A percentile compares a stretch with the other conserved stretches of the same genome.
These are phyloP conservation scores for Knufia fluminis DNA, from an alignment of 2,329 filamentous ascomycete species.

Conservation along the genomic window DNA sequence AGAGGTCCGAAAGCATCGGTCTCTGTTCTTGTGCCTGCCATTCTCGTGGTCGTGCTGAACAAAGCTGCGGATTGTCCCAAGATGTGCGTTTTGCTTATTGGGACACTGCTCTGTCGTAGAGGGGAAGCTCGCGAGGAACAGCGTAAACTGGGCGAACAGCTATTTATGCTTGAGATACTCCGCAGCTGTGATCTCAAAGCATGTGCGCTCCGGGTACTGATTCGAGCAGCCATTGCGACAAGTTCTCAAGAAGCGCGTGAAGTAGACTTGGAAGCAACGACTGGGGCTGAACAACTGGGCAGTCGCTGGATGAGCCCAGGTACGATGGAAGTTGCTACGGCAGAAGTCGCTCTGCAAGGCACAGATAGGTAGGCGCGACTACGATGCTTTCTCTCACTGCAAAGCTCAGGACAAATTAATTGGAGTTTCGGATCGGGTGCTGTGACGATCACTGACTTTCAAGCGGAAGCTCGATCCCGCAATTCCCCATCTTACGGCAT, in stretches of 20 bases:
- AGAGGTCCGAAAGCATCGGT: slow-evolving; percentile 97
- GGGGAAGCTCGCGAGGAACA: slow-evolving; percentile 13
- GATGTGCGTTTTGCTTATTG: not conserved
- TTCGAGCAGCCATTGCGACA: slow-evolving; percentile 4
- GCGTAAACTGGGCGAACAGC: slow-evolving; percentile 10
- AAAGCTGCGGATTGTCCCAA: not conserved
- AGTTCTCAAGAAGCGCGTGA: not conserved
- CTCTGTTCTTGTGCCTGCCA: slow-evolving; percentile 60
- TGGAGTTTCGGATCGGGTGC: not conserved
- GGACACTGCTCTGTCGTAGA: slow-evolving; percentile 9
- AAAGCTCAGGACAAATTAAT: not conserved
- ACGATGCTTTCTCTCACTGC: not conserved
- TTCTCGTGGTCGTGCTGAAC: slow-evolving; percentile 17
- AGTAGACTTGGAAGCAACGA: not conserved
- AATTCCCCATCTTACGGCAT: not conserved
- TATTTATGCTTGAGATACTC: slow-evolving; percentile 14
- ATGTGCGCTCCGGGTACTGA: slow-evolving; percentile 12
- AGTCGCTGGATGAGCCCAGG: not conserved
- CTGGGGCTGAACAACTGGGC: not conserved
- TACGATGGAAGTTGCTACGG: not conserved
- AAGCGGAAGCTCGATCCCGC: not conserved
- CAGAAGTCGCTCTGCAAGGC: not conserved
- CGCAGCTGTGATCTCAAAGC: slow-evolving; percentile 19
- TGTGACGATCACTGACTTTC: not conserved
- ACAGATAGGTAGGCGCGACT: not conserved